Evolutionary conservation across 305 asterid species (phyloP).

Genomic region (Andrographis paniculata): DNA sequence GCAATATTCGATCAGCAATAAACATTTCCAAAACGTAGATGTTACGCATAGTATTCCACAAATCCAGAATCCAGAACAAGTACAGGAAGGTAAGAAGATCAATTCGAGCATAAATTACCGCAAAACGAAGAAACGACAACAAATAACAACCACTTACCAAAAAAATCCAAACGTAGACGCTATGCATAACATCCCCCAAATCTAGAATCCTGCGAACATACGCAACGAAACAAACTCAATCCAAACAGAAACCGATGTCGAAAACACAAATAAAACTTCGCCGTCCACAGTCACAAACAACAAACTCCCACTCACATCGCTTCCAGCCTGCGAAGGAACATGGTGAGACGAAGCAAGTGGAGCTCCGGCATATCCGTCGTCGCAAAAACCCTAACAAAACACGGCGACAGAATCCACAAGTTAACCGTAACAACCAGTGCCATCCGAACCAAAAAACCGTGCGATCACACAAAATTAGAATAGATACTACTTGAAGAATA

Average conservation of each 20-base stretch:
- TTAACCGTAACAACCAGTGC: slow-evolving; percentile 1
- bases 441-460: not conserved
- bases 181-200: slow-evolving; percentile 44
- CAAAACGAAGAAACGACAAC: not conserved
- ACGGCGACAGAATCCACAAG: slow-evolving; percentile 13
- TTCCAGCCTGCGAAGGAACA: slow-evolving; percentile 34
- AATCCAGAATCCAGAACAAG: not conserved
- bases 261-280: slow-evolving; percentile 1
- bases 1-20: too few relatives aligned
- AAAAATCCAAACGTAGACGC: slow-evolving; percentile 29
- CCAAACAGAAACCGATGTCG: slow-evolving; percentile 10
- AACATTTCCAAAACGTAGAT: too few relatives aligned
- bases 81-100: not conserved
- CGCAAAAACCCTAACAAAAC: slow-evolving; percentile 15
- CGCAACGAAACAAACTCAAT: not conserved
- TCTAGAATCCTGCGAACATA: slow-evolving; percentile 43
- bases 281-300: not conserved
- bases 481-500: too few relatives aligned
- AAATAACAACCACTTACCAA: slow-evolving; percentile 31
- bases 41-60: too few relatives aligned
- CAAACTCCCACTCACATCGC: slow-evolving; percentile 28
- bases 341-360: slow-evolving; percentile 24
- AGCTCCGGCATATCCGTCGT: slow-evolving; percentile 28
- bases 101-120: not conserved
- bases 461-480: too few relatives aligned